Percentiles rank a stretch among this genome's conserved stretches.
Conservation (phyloP, 2,329 filamentous ascomycete species). For the Aspergillus ustus region DNA sequence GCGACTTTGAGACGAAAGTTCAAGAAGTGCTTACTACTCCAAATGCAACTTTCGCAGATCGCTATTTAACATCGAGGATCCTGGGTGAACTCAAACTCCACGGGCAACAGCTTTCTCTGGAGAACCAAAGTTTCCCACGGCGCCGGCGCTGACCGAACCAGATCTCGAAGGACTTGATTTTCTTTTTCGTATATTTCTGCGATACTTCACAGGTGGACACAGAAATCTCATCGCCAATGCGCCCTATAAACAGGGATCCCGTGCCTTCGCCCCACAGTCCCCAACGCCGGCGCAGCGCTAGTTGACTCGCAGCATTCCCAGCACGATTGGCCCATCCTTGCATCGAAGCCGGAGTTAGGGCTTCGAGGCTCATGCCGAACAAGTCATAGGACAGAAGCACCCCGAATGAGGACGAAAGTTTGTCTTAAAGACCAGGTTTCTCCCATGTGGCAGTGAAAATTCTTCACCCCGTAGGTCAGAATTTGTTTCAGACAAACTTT, state of each 20-base stretch:
- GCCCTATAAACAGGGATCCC: not conserved
- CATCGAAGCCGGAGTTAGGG: slow-evolving; percentile 7
- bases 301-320: slow-evolving; percentile 1
- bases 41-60: not conserved
- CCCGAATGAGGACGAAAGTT: not conserved
- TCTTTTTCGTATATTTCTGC: not conserved
- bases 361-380: slow-evolving; percentile 5
- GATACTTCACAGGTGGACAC: not conserved
- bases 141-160: not conserved
- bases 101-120: not conserved
- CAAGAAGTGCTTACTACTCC: not conserved
- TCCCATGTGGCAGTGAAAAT: slow-evolving; percentile 7
- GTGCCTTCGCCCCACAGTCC: not conserved
- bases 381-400: slow-evolving; percentile 2
- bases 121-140: not conserved
- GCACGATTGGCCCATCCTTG: slow-evolving; percentile 2
- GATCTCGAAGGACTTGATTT: not conserved
- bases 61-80: not conserved
- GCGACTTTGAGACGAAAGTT: not conserved
- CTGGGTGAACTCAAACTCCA: not conserved
- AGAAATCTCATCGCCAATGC: not conserved
- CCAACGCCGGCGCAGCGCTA: not conserved
- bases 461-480: not conserved
- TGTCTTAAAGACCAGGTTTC: slow-evolving; percentile 5
- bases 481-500: slow-evolving; percentile 12